These are phyloP conservation scores for Cajanus cajan DNA, from an alignment of 306 rosid genomes.

Conservation along the genomic window DNA sequence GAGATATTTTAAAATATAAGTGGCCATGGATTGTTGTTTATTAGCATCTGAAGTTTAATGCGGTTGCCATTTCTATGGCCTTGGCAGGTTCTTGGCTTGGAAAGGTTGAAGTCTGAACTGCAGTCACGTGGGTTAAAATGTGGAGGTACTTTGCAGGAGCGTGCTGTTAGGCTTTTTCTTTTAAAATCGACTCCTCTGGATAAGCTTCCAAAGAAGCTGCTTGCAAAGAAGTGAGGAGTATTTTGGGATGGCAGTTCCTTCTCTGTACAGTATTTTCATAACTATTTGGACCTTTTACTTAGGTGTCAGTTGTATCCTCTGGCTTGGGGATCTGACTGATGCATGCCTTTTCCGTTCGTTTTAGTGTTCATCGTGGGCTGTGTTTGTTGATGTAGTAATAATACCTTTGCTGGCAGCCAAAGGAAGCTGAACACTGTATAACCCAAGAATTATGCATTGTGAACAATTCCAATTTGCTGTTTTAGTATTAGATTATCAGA, in stretches of 20 bases:
- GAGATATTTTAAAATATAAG: not conserved
- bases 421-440: slow-evolving; percentile 31
- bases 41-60: slow-evolving; percentile 19
- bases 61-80: not conserved
- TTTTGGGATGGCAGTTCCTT: slow-evolving; percentile 1
- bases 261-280: slow-evolving; percentile 25
- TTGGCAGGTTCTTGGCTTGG: slow-evolving; percentile 76
- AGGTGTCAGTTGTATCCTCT: slow-evolving; percentile 17
- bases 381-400: slow-evolving; percentile 14
- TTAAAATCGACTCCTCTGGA: slow-evolving; percentile 74
- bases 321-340: not conserved
- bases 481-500: not conserved
- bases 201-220: slow-evolving; percentile 79
- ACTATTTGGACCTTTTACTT: not conserved
- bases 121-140: slow-evolving; percentile 81
- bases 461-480: slow-evolving; percentile 4
- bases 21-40: not conserved
- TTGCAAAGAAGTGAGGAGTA: slow-evolving; percentile 62
- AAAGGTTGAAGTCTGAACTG: slow-evolving; percentile 75
- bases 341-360: slow-evolving; percentile 9
- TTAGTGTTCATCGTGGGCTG: not conserved
- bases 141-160: slow-evolving; percentile 90
- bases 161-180: slow-evolving; percentile 88
- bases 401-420: slow-evolving; percentile 16
- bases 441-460: not conserved